Percentiles rank a stretch among this genome's conserved stretches.
These are phyloP conservation scores for Euphorbia celastroides DNA, from an alignment of 441 rosid genomes.

Conservation along the genomic window DNA sequence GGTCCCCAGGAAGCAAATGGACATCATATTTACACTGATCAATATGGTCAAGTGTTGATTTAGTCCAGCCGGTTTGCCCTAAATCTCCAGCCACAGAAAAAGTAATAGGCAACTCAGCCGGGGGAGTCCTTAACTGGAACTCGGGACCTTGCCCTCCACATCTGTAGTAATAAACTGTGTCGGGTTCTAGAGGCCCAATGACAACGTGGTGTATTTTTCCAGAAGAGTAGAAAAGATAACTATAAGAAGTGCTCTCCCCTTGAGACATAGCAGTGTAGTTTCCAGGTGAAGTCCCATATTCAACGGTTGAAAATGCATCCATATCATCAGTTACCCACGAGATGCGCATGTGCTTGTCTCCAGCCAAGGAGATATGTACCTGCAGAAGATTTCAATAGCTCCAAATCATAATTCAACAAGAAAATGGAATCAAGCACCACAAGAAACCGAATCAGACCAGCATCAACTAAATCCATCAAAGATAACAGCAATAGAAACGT, in stretches of 20 bases:
- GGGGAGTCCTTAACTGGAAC: constrained; percentile 84
- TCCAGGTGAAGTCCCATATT: constrained; percentile 73
- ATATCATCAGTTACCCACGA: constrained; percentile 69
- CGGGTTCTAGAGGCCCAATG: constrained; percentile 70
- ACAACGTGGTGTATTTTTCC: constrained; percentile 88
- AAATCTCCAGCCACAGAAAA: constrained; percentile 93
- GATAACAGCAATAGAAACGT: neutral
- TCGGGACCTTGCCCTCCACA: constrained; percentile 86
- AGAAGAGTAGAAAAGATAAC: constrained; percentile 63
- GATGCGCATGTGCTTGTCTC: constrained; percentile 70
- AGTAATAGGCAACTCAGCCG: constrained; percentile 61
- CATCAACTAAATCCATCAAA: neutral
- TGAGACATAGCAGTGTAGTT: constrained; percentile 35
- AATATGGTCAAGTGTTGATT: constrained; percentile 84
- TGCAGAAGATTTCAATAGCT: constrained; percentile 22
- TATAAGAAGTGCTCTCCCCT: constrained; percentile 84
- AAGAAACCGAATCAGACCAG: too few relatives aligned
- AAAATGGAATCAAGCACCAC: too few relatives aligned
- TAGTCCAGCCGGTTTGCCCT: constrained; percentile 97
- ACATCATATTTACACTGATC: constrained; percentile 65
- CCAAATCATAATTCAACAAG: neutral
- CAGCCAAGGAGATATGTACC: constrained; percentile 94
- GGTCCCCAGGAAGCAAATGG: constrained; percentile 91
- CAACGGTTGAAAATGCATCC: constrained; percentile 56
- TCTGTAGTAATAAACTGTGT: constrained; percentile 60